Evolutionary conservation across 805 yeast species (phyloP).

Genomic region (Monosporozyma aerobia): DNA sequence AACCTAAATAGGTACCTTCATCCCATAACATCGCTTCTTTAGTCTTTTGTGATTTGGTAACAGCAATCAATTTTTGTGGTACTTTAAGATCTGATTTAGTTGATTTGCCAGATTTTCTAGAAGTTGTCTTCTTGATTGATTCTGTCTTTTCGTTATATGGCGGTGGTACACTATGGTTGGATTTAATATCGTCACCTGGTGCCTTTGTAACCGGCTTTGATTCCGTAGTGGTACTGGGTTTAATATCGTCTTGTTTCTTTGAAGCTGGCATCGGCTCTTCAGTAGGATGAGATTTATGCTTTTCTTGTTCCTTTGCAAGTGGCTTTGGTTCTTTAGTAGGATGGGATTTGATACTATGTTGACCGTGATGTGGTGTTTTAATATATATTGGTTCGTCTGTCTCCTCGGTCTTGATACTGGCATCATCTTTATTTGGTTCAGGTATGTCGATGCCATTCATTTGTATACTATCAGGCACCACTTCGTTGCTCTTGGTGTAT

Average conservation of each 20-base stretch:
- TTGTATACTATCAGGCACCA: background rate
- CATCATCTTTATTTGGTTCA: background rate
- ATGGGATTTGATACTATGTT: background rate
- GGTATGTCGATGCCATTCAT: background rate
- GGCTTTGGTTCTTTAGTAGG: background rate
- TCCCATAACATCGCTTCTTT: conserved; percentile 16
- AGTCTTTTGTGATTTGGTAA: conserved; percentile 17
- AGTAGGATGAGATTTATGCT: no score
- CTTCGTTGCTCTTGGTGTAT: conserved; percentile 1
- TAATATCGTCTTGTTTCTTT: no score
- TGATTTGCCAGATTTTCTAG: background rate
- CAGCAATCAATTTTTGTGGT: conserved; percentile 5
- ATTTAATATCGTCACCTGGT: background rate
- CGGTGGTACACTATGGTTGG: background rate
- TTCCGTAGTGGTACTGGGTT: no score
- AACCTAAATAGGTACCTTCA: conserved; percentile 59
- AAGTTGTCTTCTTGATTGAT: background rate
- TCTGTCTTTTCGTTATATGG: background rate
- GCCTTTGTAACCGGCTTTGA: no score
- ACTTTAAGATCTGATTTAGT: background rate
- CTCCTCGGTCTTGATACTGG: background rate
- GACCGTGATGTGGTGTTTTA: background rate
- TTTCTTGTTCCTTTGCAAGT: background rate
- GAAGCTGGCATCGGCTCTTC: no score
- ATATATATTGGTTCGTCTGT: background rate